Percentiles rank a stretch among this genome's conserved stretches.
Conservation (phyloP, 805 yeast species). For the Wickerhamomyces sydowiorum region DNA sequence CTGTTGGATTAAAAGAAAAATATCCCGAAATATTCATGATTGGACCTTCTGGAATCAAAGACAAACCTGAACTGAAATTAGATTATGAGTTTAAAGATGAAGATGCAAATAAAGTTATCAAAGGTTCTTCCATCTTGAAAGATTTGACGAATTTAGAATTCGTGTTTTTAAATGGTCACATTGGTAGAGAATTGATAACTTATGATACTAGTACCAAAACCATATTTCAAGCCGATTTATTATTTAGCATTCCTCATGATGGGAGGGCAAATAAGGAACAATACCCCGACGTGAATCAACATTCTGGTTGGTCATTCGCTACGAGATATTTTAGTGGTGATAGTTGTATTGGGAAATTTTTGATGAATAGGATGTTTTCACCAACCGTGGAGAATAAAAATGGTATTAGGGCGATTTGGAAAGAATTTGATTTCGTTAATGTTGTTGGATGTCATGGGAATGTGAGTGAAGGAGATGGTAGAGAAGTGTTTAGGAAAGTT, state of each 20-base stretch:
- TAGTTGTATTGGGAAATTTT: too few relatives aligned
- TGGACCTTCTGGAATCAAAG: conserved; percentile 38
- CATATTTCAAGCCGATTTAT: conserved; percentile 52
- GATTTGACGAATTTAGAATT: conserved; percentile 46
- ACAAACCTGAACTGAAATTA: conserved; percentile 30
- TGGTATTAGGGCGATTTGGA: too few relatives aligned
- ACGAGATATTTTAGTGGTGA: too few relatives aligned
- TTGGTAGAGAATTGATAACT: conserved; percentile 53
- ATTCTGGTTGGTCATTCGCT: conserved; percentile 35
- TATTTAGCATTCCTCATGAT: conserved; percentile 48
- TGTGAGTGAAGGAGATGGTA: too few relatives aligned
- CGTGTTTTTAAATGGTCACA: conserved; percentile 49
- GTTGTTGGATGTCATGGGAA: too few relatives aligned
- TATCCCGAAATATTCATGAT: conserved; percentile 48
- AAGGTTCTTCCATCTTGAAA: conserved; percentile 27
- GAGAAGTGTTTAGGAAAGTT: too few relatives aligned
- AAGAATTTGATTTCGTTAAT: too few relatives aligned
- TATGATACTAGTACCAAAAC: conserved; percentile 42
- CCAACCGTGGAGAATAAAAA: too few relatives aligned
- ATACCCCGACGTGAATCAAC: conserved; percentile 35
- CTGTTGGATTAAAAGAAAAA: conserved; percentile 41
- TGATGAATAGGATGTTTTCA: too few relatives aligned
- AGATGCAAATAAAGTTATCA: conserved; percentile 31
- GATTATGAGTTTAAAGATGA: conserved; percentile 32
- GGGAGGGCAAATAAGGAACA: conserved; percentile 45